A percentile compares a stretch with the other conserved stretches of the same genome.
Evolutionary conservation across 345 rosid species (phyloP).

Genomic region (Orychophragmus violaceus): DNA sequence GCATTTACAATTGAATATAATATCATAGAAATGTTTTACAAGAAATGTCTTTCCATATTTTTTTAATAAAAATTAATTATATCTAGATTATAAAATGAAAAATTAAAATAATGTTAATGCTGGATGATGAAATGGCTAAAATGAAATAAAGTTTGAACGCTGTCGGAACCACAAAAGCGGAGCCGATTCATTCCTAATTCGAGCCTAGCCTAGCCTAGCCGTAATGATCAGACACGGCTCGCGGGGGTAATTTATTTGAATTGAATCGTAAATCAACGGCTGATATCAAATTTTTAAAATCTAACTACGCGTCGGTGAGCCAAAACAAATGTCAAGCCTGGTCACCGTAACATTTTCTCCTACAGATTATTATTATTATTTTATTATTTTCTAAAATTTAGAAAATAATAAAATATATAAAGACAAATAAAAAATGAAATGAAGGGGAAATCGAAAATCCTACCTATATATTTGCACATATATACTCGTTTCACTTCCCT

Average conservation of each 20-base stretch:
- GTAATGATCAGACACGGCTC: background rate
- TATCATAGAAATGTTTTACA: too few species aligned
- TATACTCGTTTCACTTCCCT: slow-evolving; percentile 10
- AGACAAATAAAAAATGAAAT: background rate
- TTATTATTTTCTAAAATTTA: background rate
- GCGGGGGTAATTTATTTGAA: background rate
- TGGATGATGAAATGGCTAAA: too few species aligned
- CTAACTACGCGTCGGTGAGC: slow-evolving; percentile 30
- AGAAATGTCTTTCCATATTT: too few species aligned
- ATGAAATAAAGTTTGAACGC: slow-evolving; percentile 19
- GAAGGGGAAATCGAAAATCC: slow-evolving; percentile 23
- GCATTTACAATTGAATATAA: too few species aligned
- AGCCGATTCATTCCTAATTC: background rate
- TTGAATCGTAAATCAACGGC: background rate
- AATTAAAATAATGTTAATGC: too few species aligned
- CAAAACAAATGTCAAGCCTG: slow-evolving; percentile 12
- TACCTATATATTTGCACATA: slow-evolving; percentile 26
- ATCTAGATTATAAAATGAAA: too few species aligned
- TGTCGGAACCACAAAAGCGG: slow-evolving; percentile 25
- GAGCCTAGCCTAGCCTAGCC: background rate
- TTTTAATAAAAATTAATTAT: too few species aligned
- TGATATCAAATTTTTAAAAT: background rate
- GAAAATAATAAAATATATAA: background rate
- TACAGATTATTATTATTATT: background rate
- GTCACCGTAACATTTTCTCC: slow-evolving; percentile 15